A percentile compares a stretch with the other conserved stretches of the same genome.
These are phyloP conservation scores for Malus fusca DNA, from an alignment of 306 rosid genomes.

Conservation along the genomic window DNA sequence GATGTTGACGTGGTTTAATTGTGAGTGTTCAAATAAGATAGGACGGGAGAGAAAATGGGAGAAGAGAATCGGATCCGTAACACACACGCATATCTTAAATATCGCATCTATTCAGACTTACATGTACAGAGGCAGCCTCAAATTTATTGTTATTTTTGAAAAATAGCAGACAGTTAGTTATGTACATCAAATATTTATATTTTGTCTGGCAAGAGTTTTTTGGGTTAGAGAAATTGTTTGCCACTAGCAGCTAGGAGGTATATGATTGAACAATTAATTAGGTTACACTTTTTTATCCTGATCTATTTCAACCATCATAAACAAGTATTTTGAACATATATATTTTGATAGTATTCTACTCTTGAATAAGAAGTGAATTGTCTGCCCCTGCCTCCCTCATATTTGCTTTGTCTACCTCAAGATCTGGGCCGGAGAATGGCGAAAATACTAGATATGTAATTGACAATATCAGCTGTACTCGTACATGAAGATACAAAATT, in stretches of 20 bases:
- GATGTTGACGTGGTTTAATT: too few species aligned
- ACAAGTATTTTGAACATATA: neutral
- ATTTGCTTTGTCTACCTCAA: neutral
- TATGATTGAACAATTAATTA: neutral
- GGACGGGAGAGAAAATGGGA: too few species aligned
- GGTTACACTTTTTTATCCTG: neutral
- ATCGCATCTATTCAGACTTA: neutral
- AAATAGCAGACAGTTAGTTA: constrained; percentile 1
- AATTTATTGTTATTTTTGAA: neutral
- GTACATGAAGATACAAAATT: neutral
- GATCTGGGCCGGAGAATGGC: neutral
- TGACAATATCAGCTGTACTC: neutral
- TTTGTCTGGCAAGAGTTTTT: neutral
- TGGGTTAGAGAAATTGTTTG: constrained; percentile 6
- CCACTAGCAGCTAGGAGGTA: neutral
- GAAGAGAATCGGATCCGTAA: neutral
- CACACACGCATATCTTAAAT: neutral
- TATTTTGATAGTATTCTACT: neutral
- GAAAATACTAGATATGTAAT: neutral
- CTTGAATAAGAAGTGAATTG: neutral
- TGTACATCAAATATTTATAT: constrained; percentile 9
- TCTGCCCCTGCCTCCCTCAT: neutral
- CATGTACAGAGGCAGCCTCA: neutral
- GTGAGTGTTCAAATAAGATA: too few species aligned
- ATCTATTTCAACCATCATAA: neutral